Conservation (phyloP, 208 protist species). For the Leishmania gerbilli region DNA sequence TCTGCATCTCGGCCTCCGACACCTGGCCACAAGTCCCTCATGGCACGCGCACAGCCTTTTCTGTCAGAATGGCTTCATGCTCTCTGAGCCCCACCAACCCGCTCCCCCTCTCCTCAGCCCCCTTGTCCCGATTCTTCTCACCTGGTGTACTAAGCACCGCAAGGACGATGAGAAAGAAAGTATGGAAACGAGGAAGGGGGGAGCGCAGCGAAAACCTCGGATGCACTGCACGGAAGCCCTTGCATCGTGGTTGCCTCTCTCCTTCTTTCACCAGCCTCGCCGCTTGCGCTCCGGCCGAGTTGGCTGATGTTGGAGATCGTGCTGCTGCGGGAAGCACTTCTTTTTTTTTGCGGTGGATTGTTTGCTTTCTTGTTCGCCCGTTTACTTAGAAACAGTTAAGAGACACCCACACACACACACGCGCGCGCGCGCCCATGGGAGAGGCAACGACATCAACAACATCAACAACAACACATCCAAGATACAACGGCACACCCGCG, state of each 20-base stretch:
- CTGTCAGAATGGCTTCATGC: neutral
- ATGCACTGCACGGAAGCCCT: neutral
- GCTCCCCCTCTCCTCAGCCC: neutral
- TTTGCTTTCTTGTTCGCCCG: neutral
- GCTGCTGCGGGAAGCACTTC: neutral
- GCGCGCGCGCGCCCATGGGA: too few relatives aligned
- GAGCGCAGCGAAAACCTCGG: neutral
- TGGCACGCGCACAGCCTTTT: neutral
- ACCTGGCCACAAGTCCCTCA: neutral
- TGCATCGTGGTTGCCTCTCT: neutral
- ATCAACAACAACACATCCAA: too few relatives aligned
- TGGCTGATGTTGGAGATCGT: neutral
- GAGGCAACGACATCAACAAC: too few relatives aligned
- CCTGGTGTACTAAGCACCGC: neutral
- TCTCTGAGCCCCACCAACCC: neutral
- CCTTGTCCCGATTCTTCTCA: neutral
- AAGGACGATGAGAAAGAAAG: neutral
- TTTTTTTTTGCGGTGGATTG: neutral
- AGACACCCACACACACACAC: neutral
- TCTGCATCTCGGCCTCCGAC: neutral
- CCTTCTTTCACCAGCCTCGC: neutral
- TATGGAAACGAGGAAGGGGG: neutral
- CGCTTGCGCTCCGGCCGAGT: neutral
- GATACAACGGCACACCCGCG: too few relatives aligned
- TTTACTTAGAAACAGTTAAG: conserved; percentile 2